A percentile compares a stretch with the other conserved stretches of the same genome.
phyloP scores from a whole-genome alignment of 139 green algal genomes.

The Chlamydomonas incerta region DNA sequence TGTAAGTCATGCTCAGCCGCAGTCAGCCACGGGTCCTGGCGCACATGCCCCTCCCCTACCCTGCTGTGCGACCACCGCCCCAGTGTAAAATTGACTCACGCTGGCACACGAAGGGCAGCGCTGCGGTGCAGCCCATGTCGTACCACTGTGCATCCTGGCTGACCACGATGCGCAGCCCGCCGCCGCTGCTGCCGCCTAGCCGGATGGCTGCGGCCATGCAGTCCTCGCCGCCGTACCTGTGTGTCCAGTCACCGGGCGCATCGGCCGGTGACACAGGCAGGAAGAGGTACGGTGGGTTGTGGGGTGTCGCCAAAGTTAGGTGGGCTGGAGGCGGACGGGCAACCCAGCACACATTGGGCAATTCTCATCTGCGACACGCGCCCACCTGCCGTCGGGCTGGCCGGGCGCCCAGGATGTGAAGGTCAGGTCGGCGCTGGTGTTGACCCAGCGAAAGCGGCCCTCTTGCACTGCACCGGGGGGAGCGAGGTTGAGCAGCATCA shows the following conservation, averaged over 20 bases:
- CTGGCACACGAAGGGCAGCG: background rate
- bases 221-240: background rate
- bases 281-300: background rate
- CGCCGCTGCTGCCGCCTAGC: background rate
- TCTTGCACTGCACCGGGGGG: background rate
- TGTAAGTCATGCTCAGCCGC: too few relatives aligned
- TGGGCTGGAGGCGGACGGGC: too few relatives aligned
- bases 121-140: background rate
- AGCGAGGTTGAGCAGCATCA: too few relatives aligned
- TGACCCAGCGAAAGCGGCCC: background rate
- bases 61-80: too few relatives aligned
- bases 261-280: too few relatives aligned
- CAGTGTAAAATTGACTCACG: too few relatives aligned
- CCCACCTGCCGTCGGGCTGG: background rate
- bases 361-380: too few relatives aligned
- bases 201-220: background rate
- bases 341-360: too few relatives aligned
- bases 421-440: background rate
- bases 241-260: too few relatives aligned
- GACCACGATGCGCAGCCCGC: background rate
- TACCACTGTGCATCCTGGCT: background rate
- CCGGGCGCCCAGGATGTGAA: background rate
- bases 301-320: too few relatives aligned
- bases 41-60: too few relatives aligned
- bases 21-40: too few relatives aligned